Percentiles rank a stretch among this genome's conserved stretches.
Conservation (phyloP, 1,139 yeast species). For the Taphrina communis region DNA sequence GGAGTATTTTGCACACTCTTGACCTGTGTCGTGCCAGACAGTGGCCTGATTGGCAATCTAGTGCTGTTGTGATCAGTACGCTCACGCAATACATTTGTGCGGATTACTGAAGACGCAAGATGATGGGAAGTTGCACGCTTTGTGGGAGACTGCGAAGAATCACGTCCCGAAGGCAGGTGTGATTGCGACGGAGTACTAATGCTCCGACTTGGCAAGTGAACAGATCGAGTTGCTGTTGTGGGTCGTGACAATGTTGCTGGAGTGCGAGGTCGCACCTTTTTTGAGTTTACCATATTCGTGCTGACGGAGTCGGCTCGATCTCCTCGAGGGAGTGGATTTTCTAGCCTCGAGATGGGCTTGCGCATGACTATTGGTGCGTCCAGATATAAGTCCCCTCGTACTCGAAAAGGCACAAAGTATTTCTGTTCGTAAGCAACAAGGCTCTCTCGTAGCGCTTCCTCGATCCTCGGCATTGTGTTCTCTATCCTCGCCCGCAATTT, state of each 20-base stretch:
- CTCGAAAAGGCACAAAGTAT: slow-evolving; percentile 46
- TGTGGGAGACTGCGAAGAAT: neutral
- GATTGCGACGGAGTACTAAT: slow-evolving; percentile 21
- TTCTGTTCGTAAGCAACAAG: slow-evolving; percentile 59
- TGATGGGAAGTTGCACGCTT: slow-evolving; percentile 3
- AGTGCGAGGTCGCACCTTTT: slow-evolving; percentile 18
- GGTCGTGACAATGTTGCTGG: slow-evolving; percentile 23
- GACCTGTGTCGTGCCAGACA: neutral
- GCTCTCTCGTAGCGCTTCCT: slow-evolving; percentile 60
- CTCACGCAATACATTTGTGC: slow-evolving; percentile 1
- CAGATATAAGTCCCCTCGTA: slow-evolving; percentile 28
- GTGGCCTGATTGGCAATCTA: slow-evolving; percentile 3
- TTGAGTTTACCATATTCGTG: neutral
- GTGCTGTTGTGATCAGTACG: slow-evolving; percentile 7
- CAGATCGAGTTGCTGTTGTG: neutral
- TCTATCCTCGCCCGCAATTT: slow-evolving; percentile 69
- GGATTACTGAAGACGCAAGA: neutral
- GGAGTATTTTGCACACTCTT: slow-evolving; percentile 3
- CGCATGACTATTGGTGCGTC: neutral
- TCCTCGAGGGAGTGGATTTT: neutral
- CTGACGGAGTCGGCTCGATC: neutral
- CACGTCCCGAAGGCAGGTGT: neutral
- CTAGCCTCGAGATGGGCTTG: neutral
- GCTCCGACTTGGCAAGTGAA: neutral
- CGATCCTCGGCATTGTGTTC: slow-evolving; percentile 68